phyloP scores from a whole-genome alignment of 2,329 filamentous ascomycete genomes.

The Stachybotrys chartarum region DNA sequence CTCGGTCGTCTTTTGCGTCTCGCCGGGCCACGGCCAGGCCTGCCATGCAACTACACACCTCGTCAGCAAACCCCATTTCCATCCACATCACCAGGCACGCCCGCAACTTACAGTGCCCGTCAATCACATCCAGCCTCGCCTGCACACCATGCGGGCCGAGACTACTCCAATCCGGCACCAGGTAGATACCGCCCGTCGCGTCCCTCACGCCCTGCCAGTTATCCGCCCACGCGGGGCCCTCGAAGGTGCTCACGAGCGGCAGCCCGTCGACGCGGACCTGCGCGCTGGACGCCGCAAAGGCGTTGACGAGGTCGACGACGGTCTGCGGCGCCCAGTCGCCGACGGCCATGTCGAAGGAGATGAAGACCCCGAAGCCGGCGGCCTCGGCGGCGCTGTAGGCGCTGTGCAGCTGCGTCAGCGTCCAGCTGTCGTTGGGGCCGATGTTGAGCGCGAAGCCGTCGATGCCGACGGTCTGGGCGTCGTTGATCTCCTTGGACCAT shows the following conservation, averaged over 20 bases:
- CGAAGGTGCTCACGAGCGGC: constrained; percentile 45
- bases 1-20: constrained; percentile 22
- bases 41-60: constrained; percentile 27
- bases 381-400: constrained; percentile 18
- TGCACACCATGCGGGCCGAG: constrained; percentile 12
- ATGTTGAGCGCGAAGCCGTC: constrained; percentile 35
- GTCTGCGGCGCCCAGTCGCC: constrained; percentile 17
- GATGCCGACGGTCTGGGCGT: constrained; percentile 27
- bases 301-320: constrained; percentile 17
- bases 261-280: constrained; percentile 19
- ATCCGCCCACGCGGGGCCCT: constrained; percentile 31
- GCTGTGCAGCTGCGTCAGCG: constrained; percentile 18
- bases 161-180: constrained; percentile 39
- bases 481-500: constrained; percentile 25
- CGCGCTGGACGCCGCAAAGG: constrained; percentile 13
- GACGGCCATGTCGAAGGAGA: constrained; percentile 32
- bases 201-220: constrained; percentile 37
- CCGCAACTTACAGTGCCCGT: constrained; percentile 14
- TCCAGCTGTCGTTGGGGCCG: constrained; percentile 24
- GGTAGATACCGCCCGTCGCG: constrained; percentile 22
- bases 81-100: neutral
- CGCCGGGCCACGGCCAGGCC: constrained; percentile 27
- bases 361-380: constrained; percentile 25
- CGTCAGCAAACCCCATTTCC: constrained; percentile 1
- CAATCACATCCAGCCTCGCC: constrained; percentile 12